Evolutionary conservation across 208 protist species (phyloP).

Genomic region (Leishmania tarentolae): DNA sequence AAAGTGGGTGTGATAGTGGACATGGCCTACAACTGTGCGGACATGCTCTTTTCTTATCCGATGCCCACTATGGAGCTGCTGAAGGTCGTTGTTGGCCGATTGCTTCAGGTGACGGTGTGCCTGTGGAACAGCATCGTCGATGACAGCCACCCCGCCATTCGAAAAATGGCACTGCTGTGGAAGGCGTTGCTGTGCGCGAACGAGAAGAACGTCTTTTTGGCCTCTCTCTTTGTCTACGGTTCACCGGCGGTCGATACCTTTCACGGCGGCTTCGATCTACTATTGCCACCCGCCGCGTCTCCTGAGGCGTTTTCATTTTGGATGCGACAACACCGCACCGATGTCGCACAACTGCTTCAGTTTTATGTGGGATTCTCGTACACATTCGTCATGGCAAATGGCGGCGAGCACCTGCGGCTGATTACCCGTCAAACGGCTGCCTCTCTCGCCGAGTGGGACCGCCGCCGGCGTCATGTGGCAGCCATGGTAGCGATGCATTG

Average conservation of each 20-base stretch:
- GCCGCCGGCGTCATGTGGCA: conserved; percentile 25
- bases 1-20: conserved; percentile 44
- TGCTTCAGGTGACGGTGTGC: conserved; percentile 55
- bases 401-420: conserved; percentile 27
- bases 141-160: conserved; percentile 13
- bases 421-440: conserved; percentile 14
- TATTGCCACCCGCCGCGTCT: conserved; percentile 20
- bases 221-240: conserved; percentile 19
- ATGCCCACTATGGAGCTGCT: conserved; percentile 55
- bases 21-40: conserved; percentile 41
- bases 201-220: conserved; percentile 9
- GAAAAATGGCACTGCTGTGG: conserved; percentile 50
- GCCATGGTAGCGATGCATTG: conserved; percentile 19
- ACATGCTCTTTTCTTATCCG: conserved; percentile 46
- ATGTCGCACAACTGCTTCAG: conserved; percentile 27
- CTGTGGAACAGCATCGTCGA: conserved; percentile 20
- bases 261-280: conserved; percentile 32
- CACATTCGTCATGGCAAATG: conserved; percentile 30
- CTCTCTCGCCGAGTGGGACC: conserved; percentile 21
- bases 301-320: conserved; percentile 29
- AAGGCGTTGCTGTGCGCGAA: conserved; percentile 34
- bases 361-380: conserved; percentile 24
- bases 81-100: conserved; percentile 31
- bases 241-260: conserved; percentile 16
- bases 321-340: conserved; percentile 25